Evolutionary conservation across 768 basidiomycete genomes (phyloP), one percentile per base, ranked within the genome.

Genomic region (Hemileccinum impolitum): DNA sequence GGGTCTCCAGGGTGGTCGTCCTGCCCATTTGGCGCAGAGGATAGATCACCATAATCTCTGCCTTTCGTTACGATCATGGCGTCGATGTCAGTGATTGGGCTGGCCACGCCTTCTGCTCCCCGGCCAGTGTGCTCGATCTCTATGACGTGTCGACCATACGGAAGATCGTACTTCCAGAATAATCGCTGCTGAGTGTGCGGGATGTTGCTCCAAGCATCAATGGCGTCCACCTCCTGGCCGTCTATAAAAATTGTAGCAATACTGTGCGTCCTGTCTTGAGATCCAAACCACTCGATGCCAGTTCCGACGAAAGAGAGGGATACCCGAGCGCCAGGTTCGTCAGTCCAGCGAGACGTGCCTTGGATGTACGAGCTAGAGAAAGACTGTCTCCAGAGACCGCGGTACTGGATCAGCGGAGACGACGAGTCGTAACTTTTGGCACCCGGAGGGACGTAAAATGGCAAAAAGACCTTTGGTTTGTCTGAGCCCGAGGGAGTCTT

Each of bases 211-310:
- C 72, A 80, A 8, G 73, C 57, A 58, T 86, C 75, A 40, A 87
- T 72, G 15, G 59, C 67, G 21, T 71, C 60, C 14, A 73, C 59
- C 21, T 69, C 67, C 37, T 65, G 64, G 17, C 82, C 82, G 50
- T 90, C 83, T 15, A 90, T 69, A 44, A 73, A 78, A 12, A 90
- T 75, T 19, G 73, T 54, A 4, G 81, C 74, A 9, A 75, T 62
- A 13, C 87, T 83, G 58, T 88, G 80, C 14, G 55, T 63, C 35
- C 61, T 70, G 55, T 78, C 80, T 35, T 69, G 72, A 57, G 73
- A 77, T 26, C 88, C 88, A 55, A 89, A 90, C 82, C 82, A 86
- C 66, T 90, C 88, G 54, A 90, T 74, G 1, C 85, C 85, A 12
- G 82, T 85, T 13, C 87, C 88, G n/a, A 70, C 70, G 65, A 89